These are phyloP conservation scores for Penicillium sclerotiorum DNA, from an alignment of 2,329 filamentous ascomycete genomes.

Conservation along the genomic window DNA sequence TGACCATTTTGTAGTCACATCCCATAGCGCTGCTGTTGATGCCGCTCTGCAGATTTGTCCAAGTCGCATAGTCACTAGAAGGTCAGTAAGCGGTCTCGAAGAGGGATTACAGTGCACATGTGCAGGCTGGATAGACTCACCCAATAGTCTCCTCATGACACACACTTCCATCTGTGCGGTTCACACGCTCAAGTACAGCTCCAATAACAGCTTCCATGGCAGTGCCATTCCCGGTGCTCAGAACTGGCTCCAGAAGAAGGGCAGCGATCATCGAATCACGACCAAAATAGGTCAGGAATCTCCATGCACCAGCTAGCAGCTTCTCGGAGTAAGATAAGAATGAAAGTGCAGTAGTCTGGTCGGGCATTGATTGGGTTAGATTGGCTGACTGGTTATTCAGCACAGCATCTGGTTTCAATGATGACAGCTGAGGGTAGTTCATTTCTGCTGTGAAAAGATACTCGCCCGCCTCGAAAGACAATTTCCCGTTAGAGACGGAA, in stretches of 20 bases:
- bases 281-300: conserved; percentile 69
- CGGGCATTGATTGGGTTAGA: conserved; percentile 50
- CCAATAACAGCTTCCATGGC: conserved; percentile 64
- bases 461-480: conserved; percentile 55
- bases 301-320: conserved; percentile 65
- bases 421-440: conserved; percentile 64
- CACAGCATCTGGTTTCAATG: conserved; percentile 54
- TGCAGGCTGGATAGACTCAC: conserved; percentile 18
- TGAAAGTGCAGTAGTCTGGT: conserved; percentile 57
- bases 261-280: conserved; percentile 66
- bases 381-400: conserved; percentile 52
- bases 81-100: not conserved
- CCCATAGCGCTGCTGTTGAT: conserved; percentile 55
- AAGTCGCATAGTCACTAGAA: conserved; percentile 63
- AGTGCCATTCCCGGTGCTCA: conserved; percentile 58
- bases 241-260: conserved; percentile 60
- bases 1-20: conserved; percentile 61
- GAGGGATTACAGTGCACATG: not conserved
- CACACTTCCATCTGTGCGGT: conserved; percentile 61
- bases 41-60: conserved; percentile 57
- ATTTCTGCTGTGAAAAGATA: conserved; percentile 63
- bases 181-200: conserved; percentile 63
- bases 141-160: conserved; percentile 68
- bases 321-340: conserved; percentile 68
- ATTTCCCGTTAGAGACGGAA: conserved; percentile 38